phyloP scores from a whole-genome alignment of 78 protist species.

The Emiliania huxleyi region DNA sequence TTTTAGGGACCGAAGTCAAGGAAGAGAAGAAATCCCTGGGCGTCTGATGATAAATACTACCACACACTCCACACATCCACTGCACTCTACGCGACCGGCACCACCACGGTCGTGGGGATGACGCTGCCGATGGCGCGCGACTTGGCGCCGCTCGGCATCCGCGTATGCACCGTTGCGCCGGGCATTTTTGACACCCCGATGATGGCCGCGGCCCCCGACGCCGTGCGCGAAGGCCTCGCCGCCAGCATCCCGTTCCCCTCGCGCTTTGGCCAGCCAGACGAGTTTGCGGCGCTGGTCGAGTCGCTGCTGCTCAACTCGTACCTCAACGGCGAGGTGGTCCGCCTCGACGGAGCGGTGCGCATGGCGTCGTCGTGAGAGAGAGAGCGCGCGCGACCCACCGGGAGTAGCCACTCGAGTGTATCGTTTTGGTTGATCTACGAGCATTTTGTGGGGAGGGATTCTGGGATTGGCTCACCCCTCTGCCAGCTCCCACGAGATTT shows the following conservation, averaged over 20 bases:
- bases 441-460: no score
- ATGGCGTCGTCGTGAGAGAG: no score
- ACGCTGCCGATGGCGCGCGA: conserved; percentile 74
- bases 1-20: no score
- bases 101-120: conserved; percentile 67
- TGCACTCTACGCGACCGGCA: no score
- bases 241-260: conserved; percentile 62
- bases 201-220: conserved; percentile 54
- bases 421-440: no score
- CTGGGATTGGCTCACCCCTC: no score
- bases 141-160: conserved; percentile 66
- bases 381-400: no score
- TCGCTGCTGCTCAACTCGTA: conserved; percentile 64
- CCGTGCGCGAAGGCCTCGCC: conserved; percentile 36
- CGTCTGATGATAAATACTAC: no score
- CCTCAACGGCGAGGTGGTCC: conserved; percentile 77
- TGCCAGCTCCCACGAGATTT: no score
- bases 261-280: conserved; percentile 66
- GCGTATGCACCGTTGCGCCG: conserved; percentile 83
- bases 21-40: no score
- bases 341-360: conserved; percentile 76
- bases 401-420: no score
- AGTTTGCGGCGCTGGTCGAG: conserved; percentile 62
- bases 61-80: no score
- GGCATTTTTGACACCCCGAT: conserved; percentile 77